Conservation (phyloP, 306 rosid species). For the Trifolium repens region DNA sequence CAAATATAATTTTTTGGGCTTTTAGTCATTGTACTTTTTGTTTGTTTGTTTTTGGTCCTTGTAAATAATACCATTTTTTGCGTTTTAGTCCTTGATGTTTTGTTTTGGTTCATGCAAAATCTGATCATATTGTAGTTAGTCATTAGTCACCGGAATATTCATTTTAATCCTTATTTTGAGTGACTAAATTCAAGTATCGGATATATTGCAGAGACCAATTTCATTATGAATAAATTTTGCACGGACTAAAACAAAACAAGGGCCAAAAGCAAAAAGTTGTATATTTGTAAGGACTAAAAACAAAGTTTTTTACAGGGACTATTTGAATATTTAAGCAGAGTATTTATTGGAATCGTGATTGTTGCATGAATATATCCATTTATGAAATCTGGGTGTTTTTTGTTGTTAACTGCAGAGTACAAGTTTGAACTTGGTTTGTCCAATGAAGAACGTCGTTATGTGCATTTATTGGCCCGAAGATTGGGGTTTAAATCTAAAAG, state of each 20-base stretch:
- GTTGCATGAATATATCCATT: slow-evolving; percentile 12
- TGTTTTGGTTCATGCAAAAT: neutral
- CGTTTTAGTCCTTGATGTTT: neutral
- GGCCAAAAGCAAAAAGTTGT: neutral
- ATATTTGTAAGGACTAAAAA: neutral
- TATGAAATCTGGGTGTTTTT: slow-evolving; percentile 21
- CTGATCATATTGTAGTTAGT: neutral
- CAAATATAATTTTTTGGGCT: neutral
- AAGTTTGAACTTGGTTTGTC: slow-evolving; percentile 60
- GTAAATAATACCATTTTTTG: neutral
- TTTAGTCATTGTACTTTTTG: neutral
- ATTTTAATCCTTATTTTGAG: neutral
- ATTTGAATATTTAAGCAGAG: neutral
- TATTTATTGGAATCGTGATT: neutral
- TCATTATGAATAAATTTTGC: neutral
- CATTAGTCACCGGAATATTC: neutral
- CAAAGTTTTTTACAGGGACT: neutral
- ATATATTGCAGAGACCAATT: neutral
- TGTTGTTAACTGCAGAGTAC: slow-evolving; percentile 56
- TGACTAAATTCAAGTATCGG: neutral
- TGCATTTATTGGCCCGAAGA: slow-evolving; percentile 58
- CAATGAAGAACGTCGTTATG: slow-evolving; percentile 61
- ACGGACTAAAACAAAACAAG: neutral
- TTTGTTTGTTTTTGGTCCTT: neutral
- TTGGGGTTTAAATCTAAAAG: slow-evolving; percentile 80